Percentiles rank a stretch among this genome's conserved stretches.
These are phyloP conservation scores for Pterulicium gracile DNA, from an alignment of 1,284 basidiomycete species.

Conservation along the genomic window DNA sequence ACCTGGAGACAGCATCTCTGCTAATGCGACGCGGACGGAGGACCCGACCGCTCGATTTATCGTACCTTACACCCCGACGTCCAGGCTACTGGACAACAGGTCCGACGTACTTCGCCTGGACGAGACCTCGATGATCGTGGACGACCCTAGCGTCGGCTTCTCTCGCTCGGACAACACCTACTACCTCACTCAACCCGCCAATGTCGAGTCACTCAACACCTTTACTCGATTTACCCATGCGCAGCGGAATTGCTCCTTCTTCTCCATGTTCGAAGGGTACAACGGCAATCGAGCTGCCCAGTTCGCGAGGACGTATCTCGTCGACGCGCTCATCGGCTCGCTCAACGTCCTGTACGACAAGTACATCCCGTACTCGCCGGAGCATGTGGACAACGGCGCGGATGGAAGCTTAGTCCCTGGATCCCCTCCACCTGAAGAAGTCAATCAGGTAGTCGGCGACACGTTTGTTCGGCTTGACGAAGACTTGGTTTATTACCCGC, in stretches of 20 bases:
- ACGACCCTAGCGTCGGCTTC: neutral
- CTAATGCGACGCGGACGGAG: neutral
- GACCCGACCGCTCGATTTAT: neutral
- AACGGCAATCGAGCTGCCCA: neutral
- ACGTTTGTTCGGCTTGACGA: neutral
- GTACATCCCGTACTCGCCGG: constrained; percentile 1
- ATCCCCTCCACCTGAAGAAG: neutral
- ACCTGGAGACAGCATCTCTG: neutral
- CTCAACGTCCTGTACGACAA: neutral
- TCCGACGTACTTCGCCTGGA: neutral
- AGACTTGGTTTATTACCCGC: neutral
- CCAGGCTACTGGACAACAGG: neutral
- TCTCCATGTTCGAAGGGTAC: neutral
- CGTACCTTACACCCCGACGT: neutral
- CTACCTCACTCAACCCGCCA: neutral
- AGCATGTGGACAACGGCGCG: constrained; percentile 2
- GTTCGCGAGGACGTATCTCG: neutral
- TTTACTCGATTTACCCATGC: neutral
- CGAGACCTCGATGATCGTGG: constrained; percentile 1
- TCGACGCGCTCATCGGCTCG: neutral
- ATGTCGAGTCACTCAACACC: neutral
- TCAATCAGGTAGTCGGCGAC: neutral
- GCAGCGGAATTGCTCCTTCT: constrained; percentile 1
- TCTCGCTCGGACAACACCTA: neutral
- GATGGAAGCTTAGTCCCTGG: neutral